These are phyloP conservation scores for Dothidotthia symphoricarpi DNA, from an alignment of 2,329 filamentous ascomycete species.

Conservation along the genomic window DNA sequence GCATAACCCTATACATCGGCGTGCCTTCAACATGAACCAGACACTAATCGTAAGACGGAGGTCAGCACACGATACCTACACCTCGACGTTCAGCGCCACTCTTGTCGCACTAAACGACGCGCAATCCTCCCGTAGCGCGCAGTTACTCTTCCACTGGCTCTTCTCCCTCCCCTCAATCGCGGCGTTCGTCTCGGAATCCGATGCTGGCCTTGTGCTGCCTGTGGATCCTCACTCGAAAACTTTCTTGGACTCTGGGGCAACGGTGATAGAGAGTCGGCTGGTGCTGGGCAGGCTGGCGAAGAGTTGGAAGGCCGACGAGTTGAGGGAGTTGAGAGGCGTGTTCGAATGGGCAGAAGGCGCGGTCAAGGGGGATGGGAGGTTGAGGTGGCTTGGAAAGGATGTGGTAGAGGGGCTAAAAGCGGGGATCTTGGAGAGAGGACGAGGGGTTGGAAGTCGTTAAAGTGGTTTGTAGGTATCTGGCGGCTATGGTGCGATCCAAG, in stretches of 20 bases:
- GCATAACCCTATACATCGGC: constrained; percentile 59
- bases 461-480: no score
- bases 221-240: constrained; percentile 45
- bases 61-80: constrained; percentile 55
- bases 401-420: constrained; percentile 57
- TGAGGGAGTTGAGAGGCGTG: constrained; percentile 63
- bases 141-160: constrained; percentile 68
- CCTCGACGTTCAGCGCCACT: constrained; percentile 69
- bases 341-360: constrained; percentile 64
- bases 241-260: constrained; percentile 55
- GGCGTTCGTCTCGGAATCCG: constrained; percentile 53
- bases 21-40: constrained; percentile 67
- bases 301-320: constrained; percentile 46
- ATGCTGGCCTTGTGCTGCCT: constrained; percentile 52
- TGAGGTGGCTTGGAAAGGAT: constrained; percentile 57
- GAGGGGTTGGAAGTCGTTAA: constrained; percentile 11
- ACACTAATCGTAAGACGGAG: constrained; percentile 72
- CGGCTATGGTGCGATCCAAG: no score
- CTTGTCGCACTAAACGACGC: constrained; percentile 69
- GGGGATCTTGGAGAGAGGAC: constrained; percentile 46
- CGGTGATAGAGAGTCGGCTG: constrained; percentile 69
- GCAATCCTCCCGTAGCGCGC: constrained; percentile 39
- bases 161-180: constrained; percentile 61
- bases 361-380: constrained; percentile 35
- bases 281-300: constrained; percentile 53